Percentiles rank a stretch among this genome's conserved stretches.
Evolutionary conservation across 2,329 filamentous ascomycete species (phyloP).

Genomic region (Colletotrichum zoysiae): DNA sequence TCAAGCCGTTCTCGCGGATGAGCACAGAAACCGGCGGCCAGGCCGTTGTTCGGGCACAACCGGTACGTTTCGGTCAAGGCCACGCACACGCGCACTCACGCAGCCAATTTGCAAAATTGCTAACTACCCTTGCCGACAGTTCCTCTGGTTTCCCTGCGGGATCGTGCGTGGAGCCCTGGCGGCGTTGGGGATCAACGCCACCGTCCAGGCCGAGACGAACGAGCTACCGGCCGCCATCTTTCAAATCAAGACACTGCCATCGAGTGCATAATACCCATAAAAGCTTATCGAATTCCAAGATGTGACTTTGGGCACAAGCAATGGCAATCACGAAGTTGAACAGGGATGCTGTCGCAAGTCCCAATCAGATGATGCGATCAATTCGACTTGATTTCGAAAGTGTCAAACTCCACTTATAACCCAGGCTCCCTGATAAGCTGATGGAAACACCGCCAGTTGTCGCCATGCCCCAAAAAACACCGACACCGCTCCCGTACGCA

Average conservation of each 20-base stretch:
- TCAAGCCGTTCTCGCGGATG: constrained; percentile 91
- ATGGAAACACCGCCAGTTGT: constrained; percentile 8
- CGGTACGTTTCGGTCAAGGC: constrained; percentile 67
- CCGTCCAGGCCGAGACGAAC: constrained; percentile 88
- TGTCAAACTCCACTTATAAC: constrained; percentile 32
- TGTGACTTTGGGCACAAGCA: neutral
- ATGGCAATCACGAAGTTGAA: neutral
- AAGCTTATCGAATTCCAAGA: neutral
- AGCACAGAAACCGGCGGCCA: constrained; percentile 82
- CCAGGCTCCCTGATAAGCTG: constrained; percentile 13
- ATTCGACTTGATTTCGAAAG: constrained; percentile 18
- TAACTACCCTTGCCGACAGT: constrained; percentile 62
- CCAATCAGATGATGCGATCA: neutral
- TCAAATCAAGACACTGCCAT: constrained; percentile 88
- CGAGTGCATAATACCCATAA: constrained; percentile 66
- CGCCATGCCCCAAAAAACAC: constrained; percentile 24
- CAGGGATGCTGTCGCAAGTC: neutral
- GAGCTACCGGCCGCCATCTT: constrained; percentile 92
- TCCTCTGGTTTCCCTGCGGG: constrained; percentile 95
- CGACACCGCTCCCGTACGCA: constrained; percentile 23
- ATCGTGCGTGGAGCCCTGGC: constrained; percentile 92
- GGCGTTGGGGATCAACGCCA: constrained; percentile 91
- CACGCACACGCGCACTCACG: neutral
- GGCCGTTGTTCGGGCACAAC: constrained; percentile 80
- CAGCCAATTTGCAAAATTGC: no score